A percentile compares a stretch with the other conserved stretches of the same genome.
Evolutionary conservation across 1,284 basidiomycete genomes (phyloP).

Genomic region (Ceratobasidium sp.): DNA sequence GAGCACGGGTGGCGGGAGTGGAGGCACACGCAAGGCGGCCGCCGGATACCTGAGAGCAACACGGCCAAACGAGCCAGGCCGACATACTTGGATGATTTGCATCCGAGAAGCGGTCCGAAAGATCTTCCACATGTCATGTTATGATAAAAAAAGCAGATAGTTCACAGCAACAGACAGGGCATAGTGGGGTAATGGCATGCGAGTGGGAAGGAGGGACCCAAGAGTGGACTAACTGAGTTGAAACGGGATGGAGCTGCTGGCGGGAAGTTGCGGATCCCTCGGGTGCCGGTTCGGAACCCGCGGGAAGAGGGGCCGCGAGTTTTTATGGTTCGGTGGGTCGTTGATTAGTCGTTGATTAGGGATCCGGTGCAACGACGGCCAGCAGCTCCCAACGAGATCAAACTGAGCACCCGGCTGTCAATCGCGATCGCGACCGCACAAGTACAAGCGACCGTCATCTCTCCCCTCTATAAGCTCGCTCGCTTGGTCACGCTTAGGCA

Average conservation of each 20-base stretch:
- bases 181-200: neutral
- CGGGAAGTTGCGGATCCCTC: neutral
- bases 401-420: slow-evolving; percentile 30
- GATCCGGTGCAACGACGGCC: slow-evolving; percentile 19
- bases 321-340: slow-evolving; percentile 13
- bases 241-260: slow-evolving; percentile 2
- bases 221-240: slow-evolving; percentile 3
- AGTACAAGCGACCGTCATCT: slow-evolving; percentile 21
- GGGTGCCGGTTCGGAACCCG: slow-evolving; percentile 28
- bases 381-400: slow-evolving; percentile 30
- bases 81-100: neutral
- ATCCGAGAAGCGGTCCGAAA: slow-evolving; percentile 20
- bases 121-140: neutral
- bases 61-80: neutral
- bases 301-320: neutral
- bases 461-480: slow-evolving; percentile 24
- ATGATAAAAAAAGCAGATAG: slow-evolving; percentile 5
- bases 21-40: neutral
- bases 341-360: slow-evolving; percentile 21
- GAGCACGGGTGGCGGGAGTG: neutral
- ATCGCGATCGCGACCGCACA: slow-evolving; percentile 16
- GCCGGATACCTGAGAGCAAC: neutral
- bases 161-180: neutral
- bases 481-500: slow-evolving; percentile 38
- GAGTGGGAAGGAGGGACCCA: neutral